phyloP scores from a whole-genome alignment of 345 rosid genomes.

The Populus euphratica region DNA sequence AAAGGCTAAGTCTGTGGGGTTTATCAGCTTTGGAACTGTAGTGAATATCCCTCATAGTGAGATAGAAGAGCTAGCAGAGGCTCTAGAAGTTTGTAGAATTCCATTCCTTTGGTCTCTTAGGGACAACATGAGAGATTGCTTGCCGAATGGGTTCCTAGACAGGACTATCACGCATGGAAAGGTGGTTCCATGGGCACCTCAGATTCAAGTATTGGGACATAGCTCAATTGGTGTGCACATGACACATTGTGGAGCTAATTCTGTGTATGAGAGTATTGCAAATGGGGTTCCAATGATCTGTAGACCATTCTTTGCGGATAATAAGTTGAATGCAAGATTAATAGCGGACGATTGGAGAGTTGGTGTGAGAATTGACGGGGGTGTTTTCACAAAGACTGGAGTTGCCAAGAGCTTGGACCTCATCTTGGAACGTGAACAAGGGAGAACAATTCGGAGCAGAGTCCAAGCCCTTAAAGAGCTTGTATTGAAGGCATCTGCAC shows the following conservation, averaged over 20 bases:
- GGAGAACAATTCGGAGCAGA: background rate
- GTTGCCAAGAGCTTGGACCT: background rate
- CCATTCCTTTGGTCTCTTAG: slow-evolving; percentile 56
- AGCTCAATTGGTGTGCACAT: slow-evolving; percentile 21
- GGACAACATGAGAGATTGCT: background rate
- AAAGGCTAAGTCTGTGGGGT: slow-evolving; percentile 36
- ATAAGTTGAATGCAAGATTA: background rate
- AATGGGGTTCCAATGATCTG: slow-evolving; percentile 21
- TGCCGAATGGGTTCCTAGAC: slow-evolving; percentile 18
- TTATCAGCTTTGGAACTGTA: slow-evolving; percentile 58
- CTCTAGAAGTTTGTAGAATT: slow-evolving; percentile 33
- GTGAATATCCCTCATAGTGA: slow-evolving; percentile 35
- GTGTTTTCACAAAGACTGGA: slow-evolving; percentile 10
- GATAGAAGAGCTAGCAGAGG: slow-evolving; percentile 45
- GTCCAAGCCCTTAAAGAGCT: background rate
- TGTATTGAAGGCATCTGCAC: background rate
- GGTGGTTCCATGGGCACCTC: slow-evolving; percentile 61
- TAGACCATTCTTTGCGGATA: slow-evolving; percentile 15
- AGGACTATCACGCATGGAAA: slow-evolving; percentile 28
- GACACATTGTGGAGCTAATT: slow-evolving; percentile 15
- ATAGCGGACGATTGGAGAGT: slow-evolving; percentile 11
- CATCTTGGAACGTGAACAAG: background rate
- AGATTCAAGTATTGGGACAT: slow-evolving; percentile 42
- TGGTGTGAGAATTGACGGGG: slow-evolving; percentile 19
- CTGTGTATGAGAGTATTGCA: slow-evolving; percentile 14